Evolutionary conservation across 108 stramenopile genomes (phyloP).

Genomic region (Asterionellopsis glacialis): DNA sequence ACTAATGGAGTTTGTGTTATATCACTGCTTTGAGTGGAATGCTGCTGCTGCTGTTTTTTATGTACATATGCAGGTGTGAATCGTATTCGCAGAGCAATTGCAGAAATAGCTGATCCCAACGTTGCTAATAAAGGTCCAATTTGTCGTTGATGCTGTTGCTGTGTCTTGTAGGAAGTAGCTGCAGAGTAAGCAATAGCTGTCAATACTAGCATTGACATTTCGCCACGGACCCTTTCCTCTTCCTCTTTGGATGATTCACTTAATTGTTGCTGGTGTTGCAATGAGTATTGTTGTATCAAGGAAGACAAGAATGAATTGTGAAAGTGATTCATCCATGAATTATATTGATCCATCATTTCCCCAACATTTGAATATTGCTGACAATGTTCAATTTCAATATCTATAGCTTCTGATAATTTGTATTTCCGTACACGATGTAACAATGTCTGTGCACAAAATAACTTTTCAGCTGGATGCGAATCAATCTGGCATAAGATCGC

Average conservation of each 20-base stretch:
- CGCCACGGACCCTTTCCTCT: slow-evolving; percentile 66
- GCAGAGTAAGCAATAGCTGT: slow-evolving; percentile 36
- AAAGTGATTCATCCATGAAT: slow-evolving; percentile 1
- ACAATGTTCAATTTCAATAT: slow-evolving; percentile 46
- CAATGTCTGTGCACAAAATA: slow-evolving; percentile 66
- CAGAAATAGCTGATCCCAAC: slow-evolving; percentile 54
- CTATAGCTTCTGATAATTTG: slow-evolving; percentile 46
- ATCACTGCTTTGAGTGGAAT: slow-evolving; percentile 20
- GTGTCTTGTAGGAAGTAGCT: slow-evolving; percentile 3
- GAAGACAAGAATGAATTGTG: slow-evolving; percentile 8
- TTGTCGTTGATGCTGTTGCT: slow-evolving; percentile 11
- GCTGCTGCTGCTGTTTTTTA: neutral
- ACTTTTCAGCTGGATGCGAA: slow-evolving; percentile 36
- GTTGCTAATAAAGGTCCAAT: slow-evolving; percentile 47
- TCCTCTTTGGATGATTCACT: slow-evolving; percentile 7
- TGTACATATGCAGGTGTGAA: slow-evolving; percentile 38
- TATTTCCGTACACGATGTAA: slow-evolving; percentile 42
- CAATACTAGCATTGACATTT: slow-evolving; percentile 48
- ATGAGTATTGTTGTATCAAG: neutral
- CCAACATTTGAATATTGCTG: neutral
- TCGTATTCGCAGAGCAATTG: slow-evolving; percentile 49
- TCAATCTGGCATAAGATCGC: slow-evolving; percentile 12
- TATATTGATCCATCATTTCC: slow-evolving; percentile 7
- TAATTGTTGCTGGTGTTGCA: slow-evolving; percentile 20
- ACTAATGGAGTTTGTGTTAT: slow-evolving; percentile 45